Conservation (phyloP, 2,329 filamentous ascomycete species). For the Pseudogymnoascus sp. region DNA sequence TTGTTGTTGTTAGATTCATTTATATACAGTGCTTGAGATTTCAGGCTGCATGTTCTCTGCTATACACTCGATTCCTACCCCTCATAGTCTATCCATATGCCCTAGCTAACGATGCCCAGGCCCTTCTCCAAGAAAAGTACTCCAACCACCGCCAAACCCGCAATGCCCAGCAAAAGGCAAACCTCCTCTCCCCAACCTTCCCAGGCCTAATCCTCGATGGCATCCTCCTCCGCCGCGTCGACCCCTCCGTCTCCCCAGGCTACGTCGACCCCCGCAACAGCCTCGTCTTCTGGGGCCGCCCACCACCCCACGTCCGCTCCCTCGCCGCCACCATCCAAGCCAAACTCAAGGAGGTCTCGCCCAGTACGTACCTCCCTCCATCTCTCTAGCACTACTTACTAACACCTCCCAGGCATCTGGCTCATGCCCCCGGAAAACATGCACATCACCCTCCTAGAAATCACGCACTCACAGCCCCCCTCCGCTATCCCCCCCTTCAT, state of each 20-base stretch:
- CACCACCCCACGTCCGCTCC: constrained; percentile 60
- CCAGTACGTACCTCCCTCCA: constrained; percentile 47
- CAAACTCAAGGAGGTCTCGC: constrained; percentile 54
- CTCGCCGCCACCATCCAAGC: constrained; percentile 63
- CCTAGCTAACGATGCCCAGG: constrained; percentile 13
- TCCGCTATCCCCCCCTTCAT: constrained; percentile 60
- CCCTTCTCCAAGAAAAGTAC: constrained; percentile 41
- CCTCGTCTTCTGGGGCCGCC: constrained; percentile 81
- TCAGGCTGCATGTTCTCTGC: not conserved
- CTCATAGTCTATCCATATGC: not conserved
- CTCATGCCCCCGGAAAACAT: constrained; percentile 71
- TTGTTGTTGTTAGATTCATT: not conserved
- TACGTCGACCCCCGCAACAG: constrained; percentile 73
- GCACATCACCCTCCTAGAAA: constrained; percentile 79
- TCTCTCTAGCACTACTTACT: not conserved
- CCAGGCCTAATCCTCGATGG: constrained; percentile 66
- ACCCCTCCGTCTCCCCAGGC: constrained; percentile 53
- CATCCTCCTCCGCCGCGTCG: constrained; percentile 61
- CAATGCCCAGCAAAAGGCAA: constrained; percentile 66
- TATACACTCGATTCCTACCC: not conserved
- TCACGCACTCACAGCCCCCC: constrained; percentile 69
- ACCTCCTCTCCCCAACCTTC: constrained; percentile 63
- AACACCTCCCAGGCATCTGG: constrained; percentile 59
- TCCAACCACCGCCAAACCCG: constrained; percentile 63
- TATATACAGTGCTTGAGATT: too few species aligned